Evolutionary conservation across 139 green algal genomes (phyloP), one percentile per base, ranked within the genome.

Genomic region (Chlorella vulgaris): DNA sequence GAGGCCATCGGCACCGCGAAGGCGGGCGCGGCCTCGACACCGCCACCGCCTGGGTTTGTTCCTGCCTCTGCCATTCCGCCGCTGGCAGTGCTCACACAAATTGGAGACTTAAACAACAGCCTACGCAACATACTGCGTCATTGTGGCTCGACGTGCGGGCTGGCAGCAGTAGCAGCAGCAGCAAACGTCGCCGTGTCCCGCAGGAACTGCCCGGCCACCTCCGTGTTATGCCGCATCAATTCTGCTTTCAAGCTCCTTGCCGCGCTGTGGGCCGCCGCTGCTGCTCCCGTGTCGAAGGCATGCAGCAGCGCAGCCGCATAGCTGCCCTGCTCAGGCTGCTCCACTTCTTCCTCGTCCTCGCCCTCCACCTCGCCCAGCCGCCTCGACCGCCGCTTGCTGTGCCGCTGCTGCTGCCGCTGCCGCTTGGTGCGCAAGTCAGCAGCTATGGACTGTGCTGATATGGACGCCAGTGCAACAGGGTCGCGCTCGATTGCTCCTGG

Each of bases 231-330:
- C 19, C n/a, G 47, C 70, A 78, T 78, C 31, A 40, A 22, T 7
- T 26, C 47, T 31, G 15, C 10, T 47, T 78, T 78, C 39, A 43
- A 31, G 19, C 70, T 43, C 70, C 70, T 47, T 22, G 47, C 70
- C 10, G 70, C 70, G 7, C 31, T 47, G 47, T 78, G 70, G 22
- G 47, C 70, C 31, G 70, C 70, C 7, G 28, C 8, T 31, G 28
- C 35, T 6, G 31, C 70, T 3, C 35, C 47, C 4, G 55, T 18
- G 33, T 78, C 70, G 28, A 78, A 63, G 0, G 70, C 47, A 19
- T 7, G 33, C 70, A 78, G 50, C 50, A 78, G 3, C 4, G 70
- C 70, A 4, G 70, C 70, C 18, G 70, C 31, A 43, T 78, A 78
- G 70, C 47, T 78, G 70, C 70, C 70, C 8, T 43, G 13, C 1